phyloP scores from a whole-genome alignment of 192 early-diverging fungal species.

The Lunasporangiospora selenospora region DNA sequence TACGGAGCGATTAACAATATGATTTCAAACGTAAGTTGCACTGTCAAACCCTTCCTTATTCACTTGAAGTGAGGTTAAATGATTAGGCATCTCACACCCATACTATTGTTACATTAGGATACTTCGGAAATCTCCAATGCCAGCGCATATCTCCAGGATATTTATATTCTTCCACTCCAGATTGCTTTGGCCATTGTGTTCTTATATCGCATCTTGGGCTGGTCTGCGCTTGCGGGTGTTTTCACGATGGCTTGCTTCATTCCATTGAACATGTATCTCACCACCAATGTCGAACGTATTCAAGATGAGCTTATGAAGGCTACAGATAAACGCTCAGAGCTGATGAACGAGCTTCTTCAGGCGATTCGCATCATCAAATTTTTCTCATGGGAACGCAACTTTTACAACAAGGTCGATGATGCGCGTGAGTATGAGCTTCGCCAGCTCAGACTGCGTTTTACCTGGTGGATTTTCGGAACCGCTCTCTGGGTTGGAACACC shows the following conservation, averaged over 20 bases:
- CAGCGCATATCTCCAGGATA: constrained; percentile 52
- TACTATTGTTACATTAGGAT: constrained; percentile 52
- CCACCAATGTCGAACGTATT: constrained; percentile 51
- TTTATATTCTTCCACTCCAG: constrained; percentile 71
- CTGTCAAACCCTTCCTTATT: no score
- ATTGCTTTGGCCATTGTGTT: constrained; percentile 70
- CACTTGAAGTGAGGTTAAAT: no score
- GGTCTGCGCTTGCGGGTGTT: constrained; percentile 83
- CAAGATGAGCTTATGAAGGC: constrained; percentile 68
- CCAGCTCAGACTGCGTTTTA: constrained; percentile 36
- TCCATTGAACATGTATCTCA: constrained; percentile 53
- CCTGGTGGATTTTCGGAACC: constrained; percentile 49
- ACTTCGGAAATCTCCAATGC: constrained; percentile 53
- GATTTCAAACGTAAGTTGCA: constrained; percentile 44
- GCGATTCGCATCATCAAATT: constrained; percentile 46
- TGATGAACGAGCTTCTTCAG: constrained; percentile 71
- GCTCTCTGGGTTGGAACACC: constrained; percentile 48
- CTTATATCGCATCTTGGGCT: constrained; percentile 81
- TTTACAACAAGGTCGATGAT: constrained; percentile 36
- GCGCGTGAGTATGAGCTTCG: constrained; percentile 47
- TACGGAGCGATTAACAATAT: constrained; percentile 47
- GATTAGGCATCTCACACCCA: constrained; percentile 31
- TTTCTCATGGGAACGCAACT: constrained; percentile 45
- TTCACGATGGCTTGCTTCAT: constrained; percentile 65
- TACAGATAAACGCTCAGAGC: constrained; percentile 68